Conservation (phyloP, 192 early-diverging fungal species). For the Coemansia brasiliensis region DNA sequence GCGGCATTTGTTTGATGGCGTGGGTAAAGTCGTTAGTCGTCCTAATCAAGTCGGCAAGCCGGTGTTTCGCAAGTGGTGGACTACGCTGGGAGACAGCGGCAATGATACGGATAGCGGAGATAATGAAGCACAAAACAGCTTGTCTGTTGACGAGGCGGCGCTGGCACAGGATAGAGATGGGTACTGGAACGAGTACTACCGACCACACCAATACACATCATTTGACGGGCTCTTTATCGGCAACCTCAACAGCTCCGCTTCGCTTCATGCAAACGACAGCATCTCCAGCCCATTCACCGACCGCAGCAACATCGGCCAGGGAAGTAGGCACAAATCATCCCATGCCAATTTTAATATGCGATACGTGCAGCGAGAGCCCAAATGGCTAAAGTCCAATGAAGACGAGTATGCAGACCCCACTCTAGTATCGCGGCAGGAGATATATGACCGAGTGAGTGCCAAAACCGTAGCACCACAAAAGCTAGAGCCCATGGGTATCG, state of each 20-base stretch:
- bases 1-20: slow-evolving; percentile 3
- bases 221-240: slow-evolving; percentile 79
- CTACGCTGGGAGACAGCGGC: slow-evolving; percentile 19
- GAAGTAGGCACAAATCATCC: background rate
- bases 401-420: slow-evolving; percentile 42
- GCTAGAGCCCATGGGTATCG: slow-evolving; percentile 40
- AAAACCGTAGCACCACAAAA: slow-evolving; percentile 29
- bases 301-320: slow-evolving; percentile 6
- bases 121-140: background rate
- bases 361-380: slow-evolving; percentile 31
- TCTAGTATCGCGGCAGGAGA: slow-evolving; percentile 24
- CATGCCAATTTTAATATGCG: background rate
- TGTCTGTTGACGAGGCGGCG: background rate
- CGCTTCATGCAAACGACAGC: slow-evolving; percentile 22
- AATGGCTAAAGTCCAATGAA: slow-evolving; percentile 44
- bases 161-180: slow-evolving; percentile 38
- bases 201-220: slow-evolving; percentile 71
- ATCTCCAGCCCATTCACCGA: slow-evolving; percentile 44
- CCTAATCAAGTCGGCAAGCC: slow-evolving; percentile 47
- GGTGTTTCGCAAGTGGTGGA: slow-evolving; percentile 44
- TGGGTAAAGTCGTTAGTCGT: slow-evolving; percentile 9
- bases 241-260: slow-evolving; percentile 81
- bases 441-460: slow-evolving; percentile 41
- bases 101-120: slow-evolving; percentile 7
- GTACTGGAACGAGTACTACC: slow-evolving; percentile 88